Base-by-base conservation (phyloP, 2,329 filamentous ascomycete species). In the Lachnellula suecica region DNA sequence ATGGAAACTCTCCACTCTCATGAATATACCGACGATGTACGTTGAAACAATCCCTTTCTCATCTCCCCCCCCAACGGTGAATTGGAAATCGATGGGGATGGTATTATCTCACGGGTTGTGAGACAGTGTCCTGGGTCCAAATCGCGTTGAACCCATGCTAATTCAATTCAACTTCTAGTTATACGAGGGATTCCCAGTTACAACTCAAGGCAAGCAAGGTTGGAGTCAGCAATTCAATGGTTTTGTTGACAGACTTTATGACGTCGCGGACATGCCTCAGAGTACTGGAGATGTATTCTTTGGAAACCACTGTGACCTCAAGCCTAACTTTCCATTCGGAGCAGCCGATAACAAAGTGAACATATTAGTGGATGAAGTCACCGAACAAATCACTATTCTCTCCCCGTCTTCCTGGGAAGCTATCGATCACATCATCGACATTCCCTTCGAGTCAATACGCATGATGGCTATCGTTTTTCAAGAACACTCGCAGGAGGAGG, bases 1-100 rank as follows among this genome's bases (percentile, higher is more conserved):
- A 31, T 59, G 4, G 46, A 56, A 17, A 22, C 44, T 38, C 44
- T 68, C n/a, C n/a, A n/a, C 2, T 68, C 61, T 53, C 66, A 62
- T 9, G 20, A 34, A 7, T n/a, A 52, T 31, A 47, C 52, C 3
- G 19, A 58, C 7, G 25, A 47, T 19, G 35, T 20, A 5, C n/a
- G n/a, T n/a, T n/a, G n/a, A n/a, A n/a, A n/a, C n/a, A n/a, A n/a
- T n/a, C n/a, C n/a, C n/a, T n/a, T n/a, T n/a, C n/a, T n/a, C n/a
- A n/a, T n/a, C n/a, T n/a, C n/a, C n/a, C n/a, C n/a, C n/a, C n/a
- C n/a, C n/a, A n/a, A n/a, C n/a, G n/a, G n/a, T n/a, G n/a, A n/a
- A n/a, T n/a, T n/a, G n/a, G n/a, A n/a, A n/a, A n/a, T n/a, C n/a
- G n/a, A n/a, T n/a, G n/a, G n/a, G n/a, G n/a, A n/a, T n/a, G n/a